Percentiles rank a stretch among this genome's conserved stretches.
These are phyloP conservation scores for Aspergillus tamarii DNA, from an alignment of 2,329 filamentous ascomycete genomes.

Conservation along the genomic window DNA sequence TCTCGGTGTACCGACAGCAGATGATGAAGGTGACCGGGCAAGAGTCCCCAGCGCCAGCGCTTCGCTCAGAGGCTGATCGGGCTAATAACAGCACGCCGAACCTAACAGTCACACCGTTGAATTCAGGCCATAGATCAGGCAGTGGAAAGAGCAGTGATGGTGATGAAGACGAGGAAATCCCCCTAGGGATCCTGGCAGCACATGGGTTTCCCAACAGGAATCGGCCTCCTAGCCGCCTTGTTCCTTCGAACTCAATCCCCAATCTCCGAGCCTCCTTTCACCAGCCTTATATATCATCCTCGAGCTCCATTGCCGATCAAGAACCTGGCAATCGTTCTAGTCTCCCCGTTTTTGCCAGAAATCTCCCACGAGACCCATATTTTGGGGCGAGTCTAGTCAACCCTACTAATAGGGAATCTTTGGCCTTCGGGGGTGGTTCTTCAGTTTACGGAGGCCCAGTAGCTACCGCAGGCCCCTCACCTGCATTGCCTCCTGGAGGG, in stretches of 20 bases:
- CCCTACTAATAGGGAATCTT: constrained; percentile 71
- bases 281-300: constrained; percentile 51
- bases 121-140: constrained; percentile 40
- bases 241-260: constrained; percentile 68
- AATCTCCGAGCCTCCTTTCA: constrained; percentile 66
- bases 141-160: constrained; percentile 51
- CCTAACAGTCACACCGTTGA: constrained; percentile 48
- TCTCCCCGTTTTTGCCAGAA: constrained; percentile 80
- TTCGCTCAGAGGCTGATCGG: constrained; percentile 60
- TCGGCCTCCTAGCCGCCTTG: constrained; percentile 71
- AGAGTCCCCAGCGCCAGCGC: constrained; percentile 52
- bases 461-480: constrained; percentile 35
- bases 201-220: constrained; percentile 84
- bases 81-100: constrained; percentile 66
- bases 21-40: constrained; percentile 97
- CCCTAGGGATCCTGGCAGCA: constrained; percentile 81
- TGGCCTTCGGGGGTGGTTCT: constrained; percentile 67
- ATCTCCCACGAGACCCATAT: constrained; percentile 83
- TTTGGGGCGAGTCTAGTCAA: constrained; percentile 77
- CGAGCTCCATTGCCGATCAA: constrained; percentile 57
- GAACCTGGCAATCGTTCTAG: constrained; percentile 50
- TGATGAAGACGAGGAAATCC: constrained; percentile 85
- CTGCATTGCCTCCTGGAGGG: constrained; percentile 67
- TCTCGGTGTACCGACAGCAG: constrained; percentile 86
- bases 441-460: constrained; percentile 44